Evolutionary conservation across 257 asterid genomes (phyloP).

Genomic region (Misopates orontium): DNA sequence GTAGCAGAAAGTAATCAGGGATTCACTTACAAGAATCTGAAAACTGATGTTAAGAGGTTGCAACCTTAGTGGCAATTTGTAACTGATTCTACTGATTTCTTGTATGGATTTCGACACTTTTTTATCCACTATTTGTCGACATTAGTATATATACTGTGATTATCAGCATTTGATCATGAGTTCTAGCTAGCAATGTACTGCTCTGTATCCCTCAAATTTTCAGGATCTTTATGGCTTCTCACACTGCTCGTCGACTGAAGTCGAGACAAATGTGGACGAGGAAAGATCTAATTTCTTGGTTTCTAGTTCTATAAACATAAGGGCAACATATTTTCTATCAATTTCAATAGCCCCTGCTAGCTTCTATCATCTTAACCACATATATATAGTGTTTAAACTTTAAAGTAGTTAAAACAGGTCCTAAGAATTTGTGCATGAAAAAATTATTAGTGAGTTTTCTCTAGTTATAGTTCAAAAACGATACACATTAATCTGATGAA

Average conservation of each 20-base stretch:
- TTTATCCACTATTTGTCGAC: slow-evolving; percentile 77
- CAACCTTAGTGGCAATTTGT: slow-evolving; percentile 38
- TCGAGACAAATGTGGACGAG: slow-evolving; percentile 41
- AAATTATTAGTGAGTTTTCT: no score
- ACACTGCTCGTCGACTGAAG: slow-evolving; percentile 10
- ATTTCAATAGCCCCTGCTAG: slow-evolving; percentile 58
- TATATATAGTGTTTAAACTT: slow-evolving; percentile 31
- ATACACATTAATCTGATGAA: slow-evolving; percentile 21
- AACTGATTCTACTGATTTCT: slow-evolving; percentile 54
- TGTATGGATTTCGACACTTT: slow-evolving; percentile 50
- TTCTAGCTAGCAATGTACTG: slow-evolving; percentile 22
- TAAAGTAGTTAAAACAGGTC: slow-evolving; percentile 11
- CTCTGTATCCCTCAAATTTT: slow-evolving; percentile 42
- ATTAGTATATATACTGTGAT: no score
- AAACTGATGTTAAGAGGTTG: slow-evolving; percentile 34
- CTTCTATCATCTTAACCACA: slow-evolving; percentile 60
- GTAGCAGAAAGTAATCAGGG: slow-evolving; percentile 43
- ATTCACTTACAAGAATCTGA: slow-evolving; percentile 34
- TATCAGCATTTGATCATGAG: no score
- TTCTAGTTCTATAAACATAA: slow-evolving; percentile 70
- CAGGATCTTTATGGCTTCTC: slow-evolving; percentile 25
- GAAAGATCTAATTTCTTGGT: slow-evolving; percentile 17
- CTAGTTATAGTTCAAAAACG: no score
- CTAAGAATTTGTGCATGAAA: not conserved
- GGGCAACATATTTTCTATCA: slow-evolving; percentile 71